Evolutionary conservation across 2,329 filamentous ascomycete genomes (phyloP).

Genomic region (Xylariales sp.): DNA sequence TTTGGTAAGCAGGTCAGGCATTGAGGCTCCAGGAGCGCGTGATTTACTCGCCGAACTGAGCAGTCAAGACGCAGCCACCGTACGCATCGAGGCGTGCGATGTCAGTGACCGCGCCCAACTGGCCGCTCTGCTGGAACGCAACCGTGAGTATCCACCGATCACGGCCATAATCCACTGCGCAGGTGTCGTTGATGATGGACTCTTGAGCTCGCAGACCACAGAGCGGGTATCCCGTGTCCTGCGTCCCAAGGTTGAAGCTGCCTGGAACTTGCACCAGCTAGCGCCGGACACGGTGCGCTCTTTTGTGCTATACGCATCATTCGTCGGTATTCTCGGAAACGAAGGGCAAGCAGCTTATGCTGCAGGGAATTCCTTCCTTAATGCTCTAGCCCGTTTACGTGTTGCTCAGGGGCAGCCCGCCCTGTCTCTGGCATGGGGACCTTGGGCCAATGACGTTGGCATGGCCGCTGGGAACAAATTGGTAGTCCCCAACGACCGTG

Average conservation of each 20-base stretch:
- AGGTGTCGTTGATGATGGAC: slow-evolving; percentile 4
- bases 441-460: slow-evolving; percentile 4
- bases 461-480: slow-evolving; percentile 3
- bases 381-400: slow-evolving; percentile 2
- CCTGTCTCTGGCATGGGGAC: slow-evolving; percentile 2
- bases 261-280: slow-evolving; percentile 6
- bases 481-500: neutral
- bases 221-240: slow-evolving; percentile 5
- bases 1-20: slow-evolving; percentile 3
- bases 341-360: slow-evolving; percentile 6
- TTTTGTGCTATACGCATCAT: slow-evolving; percentile 12
- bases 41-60: slow-evolving; percentile 1
- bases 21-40: slow-evolving; percentile 1
- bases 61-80: neutral
- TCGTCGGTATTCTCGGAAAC: slow-evolving; percentile 3
- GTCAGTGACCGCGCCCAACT: neutral
- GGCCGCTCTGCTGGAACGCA: slow-evolving; percentile 1
- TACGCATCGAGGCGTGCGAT: slow-evolving; percentile 4
- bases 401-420: slow-evolving; percentile 1
- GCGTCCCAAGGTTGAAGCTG: slow-evolving; percentile 5
- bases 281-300: slow-evolving; percentile 29
- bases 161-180: slow-evolving; percentile 5
- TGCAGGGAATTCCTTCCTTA: slow-evolving; percentile 2
- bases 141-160: slow-evolving; percentile 2
- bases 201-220: slow-evolving; percentile 1